Evolutionary conservation across 148 eudicot genomes (phyloP).

Genomic region (Rhododendron ovatum): DNA sequence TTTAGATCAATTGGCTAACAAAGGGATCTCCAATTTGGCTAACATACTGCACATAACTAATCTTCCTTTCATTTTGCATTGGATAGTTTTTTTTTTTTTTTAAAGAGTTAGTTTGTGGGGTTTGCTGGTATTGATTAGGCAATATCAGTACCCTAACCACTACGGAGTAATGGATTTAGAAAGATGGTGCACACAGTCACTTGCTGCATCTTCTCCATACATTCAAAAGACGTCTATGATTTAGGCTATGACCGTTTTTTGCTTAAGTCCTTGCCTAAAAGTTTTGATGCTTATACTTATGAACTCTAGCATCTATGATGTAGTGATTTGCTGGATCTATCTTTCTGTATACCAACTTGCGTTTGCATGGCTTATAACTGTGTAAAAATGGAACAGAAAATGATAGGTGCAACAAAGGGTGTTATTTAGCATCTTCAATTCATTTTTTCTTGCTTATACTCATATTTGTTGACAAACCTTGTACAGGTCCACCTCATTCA

Average conservation of each 20-base stretch:
- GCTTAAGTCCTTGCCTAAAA: not conserved
- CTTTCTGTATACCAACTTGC: no score
- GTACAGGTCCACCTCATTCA: not conserved
- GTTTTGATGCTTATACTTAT: not conserved
- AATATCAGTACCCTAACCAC: not conserved
- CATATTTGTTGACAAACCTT: conserved; percentile 1
- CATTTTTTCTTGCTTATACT: not conserved
- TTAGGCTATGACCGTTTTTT: not conserved
- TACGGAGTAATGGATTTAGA: not conserved
- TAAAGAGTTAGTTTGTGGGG: no score
- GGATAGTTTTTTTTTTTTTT: not conserved
- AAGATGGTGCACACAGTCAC: not conserved
- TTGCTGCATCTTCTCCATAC: not conserved
- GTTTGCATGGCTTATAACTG: no score
- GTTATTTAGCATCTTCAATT: no score
- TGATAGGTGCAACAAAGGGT: no score
- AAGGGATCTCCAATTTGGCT: conserved; percentile 4
- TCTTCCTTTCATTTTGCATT: no score
- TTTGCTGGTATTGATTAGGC: not conserved
- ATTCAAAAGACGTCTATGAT: no score
- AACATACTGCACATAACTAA: not conserved
- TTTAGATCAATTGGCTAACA: conserved; percentile 1
- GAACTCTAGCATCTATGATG: not conserved
- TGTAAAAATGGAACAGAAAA: no score
- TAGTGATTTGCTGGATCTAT: not conserved